Evolutionary conservation across 371 early-diverging fungal genomes (phyloP).

Genomic region (Mycotypha africana): DNA sequence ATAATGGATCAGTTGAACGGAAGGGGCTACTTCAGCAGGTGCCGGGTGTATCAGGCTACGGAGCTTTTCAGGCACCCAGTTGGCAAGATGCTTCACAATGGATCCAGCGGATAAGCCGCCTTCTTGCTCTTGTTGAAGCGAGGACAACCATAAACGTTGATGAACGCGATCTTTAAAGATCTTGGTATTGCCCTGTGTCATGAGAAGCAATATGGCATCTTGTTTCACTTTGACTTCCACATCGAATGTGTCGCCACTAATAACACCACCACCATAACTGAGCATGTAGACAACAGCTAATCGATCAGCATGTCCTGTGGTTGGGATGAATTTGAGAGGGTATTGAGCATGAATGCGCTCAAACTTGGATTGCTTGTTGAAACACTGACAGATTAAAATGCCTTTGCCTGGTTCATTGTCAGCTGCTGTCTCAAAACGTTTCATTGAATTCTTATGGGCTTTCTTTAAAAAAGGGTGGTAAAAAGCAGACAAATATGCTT

Average conservation of each 20-base stretch:
- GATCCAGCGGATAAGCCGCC: too few species aligned
- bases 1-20: slow-evolving; percentile 42
- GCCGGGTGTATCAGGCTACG: too few species aligned
- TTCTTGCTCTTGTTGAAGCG: slow-evolving; percentile 3
- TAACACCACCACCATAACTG: slow-evolving; percentile 75
- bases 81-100: slow-evolving; percentile 5
- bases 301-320: slow-evolving; percentile 31
- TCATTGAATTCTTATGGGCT: slow-evolving; percentile 3
- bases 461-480: too few species aligned
- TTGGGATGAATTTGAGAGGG: slow-evolving; percentile 44
- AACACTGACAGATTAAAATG: slow-evolving; percentile 28
- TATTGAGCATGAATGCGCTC: slow-evolving; percentile 43
- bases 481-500: too few species aligned
- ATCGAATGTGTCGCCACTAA: slow-evolving; percentile 63
- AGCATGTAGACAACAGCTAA: slow-evolving; percentile 51
- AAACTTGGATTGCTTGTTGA: slow-evolving; percentile 25
- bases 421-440: slow-evolving; percentile 16
- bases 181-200: slow-evolving; percentile 79
- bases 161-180: slow-evolving; percentile 50
- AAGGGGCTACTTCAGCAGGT: slow-evolving; percentile 7
- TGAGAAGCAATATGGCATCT: slow-evolving; percentile 51
- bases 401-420: slow-evolving; percentile 33
- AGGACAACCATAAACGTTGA: slow-evolving; percentile 20
- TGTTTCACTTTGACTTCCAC: slow-evolving; percentile 41
- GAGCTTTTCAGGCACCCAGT: slow-evolving; percentile 5